A percentile compares a stretch with the other conserved stretches of the same genome.
Conservation (phyloP, 768 basidiomycete genomes). For the Wakefieldia striispora region DNA sequence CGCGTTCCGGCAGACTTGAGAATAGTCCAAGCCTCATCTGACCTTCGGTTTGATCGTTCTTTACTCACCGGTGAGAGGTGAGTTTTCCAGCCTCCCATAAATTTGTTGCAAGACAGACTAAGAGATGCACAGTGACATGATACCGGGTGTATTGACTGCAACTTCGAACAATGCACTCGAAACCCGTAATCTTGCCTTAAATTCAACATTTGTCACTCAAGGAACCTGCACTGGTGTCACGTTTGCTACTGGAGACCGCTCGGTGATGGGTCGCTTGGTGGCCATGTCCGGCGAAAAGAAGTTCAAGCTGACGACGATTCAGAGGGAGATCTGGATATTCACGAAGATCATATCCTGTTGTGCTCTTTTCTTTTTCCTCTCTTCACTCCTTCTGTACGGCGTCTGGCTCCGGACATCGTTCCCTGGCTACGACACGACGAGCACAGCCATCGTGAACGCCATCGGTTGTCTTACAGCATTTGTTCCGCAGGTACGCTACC, state of each 20-base stretch:
- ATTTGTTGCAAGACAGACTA: background rate
- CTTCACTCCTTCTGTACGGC: conserved; percentile 38
- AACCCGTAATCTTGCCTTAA: conserved; percentile 47
- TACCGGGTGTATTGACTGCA: conserved; percentile 41
- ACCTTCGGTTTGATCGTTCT: conserved; percentile 50
- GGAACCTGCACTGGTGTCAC: conserved; percentile 40
- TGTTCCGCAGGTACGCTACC: conserved; percentile 36
- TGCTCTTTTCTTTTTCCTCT: conserved; percentile 39
- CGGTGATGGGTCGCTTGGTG: conserved; percentile 52
- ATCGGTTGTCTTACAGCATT: conserved; percentile 39
- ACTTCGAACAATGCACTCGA: conserved; percentile 48
- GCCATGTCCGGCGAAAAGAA: conserved; percentile 47
- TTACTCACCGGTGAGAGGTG: conserved; percentile 48
- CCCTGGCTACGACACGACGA: conserved; percentile 34
- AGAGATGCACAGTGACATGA: conserved; percentile 34
- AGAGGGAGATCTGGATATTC: conserved; percentile 48
- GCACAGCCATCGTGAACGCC: conserved; percentile 36
- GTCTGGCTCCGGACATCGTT: conserved; percentile 38
- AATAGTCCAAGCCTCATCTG: conserved; percentile 47
- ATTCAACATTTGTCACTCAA: conserved; percentile 40
- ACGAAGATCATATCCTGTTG: conserved; percentile 46
- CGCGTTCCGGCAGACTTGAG: conserved; percentile 60
- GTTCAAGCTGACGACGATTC: conserved; percentile 46
- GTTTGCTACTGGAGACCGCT: conserved; percentile 41
- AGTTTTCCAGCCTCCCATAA: background rate